Evolutionary conservation across 371 early-diverging fungal genomes (phyloP).

Genomic region (Thermomucor indicae-seudaticae): DNA sequence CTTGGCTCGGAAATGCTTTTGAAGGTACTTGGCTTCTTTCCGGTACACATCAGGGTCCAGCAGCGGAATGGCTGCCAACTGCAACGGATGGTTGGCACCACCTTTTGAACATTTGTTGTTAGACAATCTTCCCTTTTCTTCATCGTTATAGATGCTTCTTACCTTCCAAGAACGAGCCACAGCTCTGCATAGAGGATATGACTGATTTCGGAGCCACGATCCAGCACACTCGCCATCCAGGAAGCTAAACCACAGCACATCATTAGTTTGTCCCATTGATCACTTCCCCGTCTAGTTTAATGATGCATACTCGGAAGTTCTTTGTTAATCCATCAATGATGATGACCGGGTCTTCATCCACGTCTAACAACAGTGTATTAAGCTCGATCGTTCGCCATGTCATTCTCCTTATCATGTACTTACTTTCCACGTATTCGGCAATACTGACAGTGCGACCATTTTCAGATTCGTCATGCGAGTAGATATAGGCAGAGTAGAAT

Average conservation of each 20-base stretch:
- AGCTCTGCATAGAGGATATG: constrained; percentile 38
- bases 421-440: constrained; percentile 36
- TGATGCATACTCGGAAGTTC: constrained; percentile 32
- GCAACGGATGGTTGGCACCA: constrained; percentile 50
- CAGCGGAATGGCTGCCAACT: constrained; percentile 42
- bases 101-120: constrained; percentile 9
- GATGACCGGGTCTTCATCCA: constrained; percentile 39
- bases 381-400: too few species aligned
- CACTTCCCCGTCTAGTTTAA: neutral
- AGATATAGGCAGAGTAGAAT: constrained; percentile 49
- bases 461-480: constrained; percentile 27
- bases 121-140: neutral
- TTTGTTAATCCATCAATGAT: constrained; percentile 44
- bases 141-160: neutral
- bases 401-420: too few species aligned
- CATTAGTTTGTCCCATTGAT: neutral
- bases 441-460: constrained; percentile 39
- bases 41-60: constrained; percentile 32
- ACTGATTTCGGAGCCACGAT: constrained; percentile 44
- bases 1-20: constrained; percentile 39
- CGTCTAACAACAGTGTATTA: constrained; percentile 20
- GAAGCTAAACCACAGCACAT: constrained; percentile 16
- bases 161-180: constrained; percentile 46
- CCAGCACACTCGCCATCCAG: constrained; percentile 52
- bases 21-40: constrained; percentile 36